phyloP scores from a whole-genome alignment of 345 rosid genomes.

The Schrenkiella parvula region DNA sequence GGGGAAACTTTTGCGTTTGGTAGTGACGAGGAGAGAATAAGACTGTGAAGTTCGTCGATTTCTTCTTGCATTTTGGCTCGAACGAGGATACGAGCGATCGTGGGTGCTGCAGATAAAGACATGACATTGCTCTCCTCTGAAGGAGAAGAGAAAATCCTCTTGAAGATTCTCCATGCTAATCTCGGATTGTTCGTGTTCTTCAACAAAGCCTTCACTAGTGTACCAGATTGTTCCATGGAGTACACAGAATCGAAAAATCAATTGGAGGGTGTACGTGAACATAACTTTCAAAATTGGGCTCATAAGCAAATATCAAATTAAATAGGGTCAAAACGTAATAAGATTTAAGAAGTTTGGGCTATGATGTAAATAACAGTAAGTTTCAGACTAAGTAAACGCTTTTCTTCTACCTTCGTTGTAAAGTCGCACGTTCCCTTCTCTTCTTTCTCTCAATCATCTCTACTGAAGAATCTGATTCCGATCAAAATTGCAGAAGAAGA shows the following conservation, averaged over 20 bases:
- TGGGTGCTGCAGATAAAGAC: slow-evolving; percentile 41
- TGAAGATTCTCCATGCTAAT: slow-evolving; percentile 83
- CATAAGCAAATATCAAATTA: not conserved
- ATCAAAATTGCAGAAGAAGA: slow-evolving; percentile 28
- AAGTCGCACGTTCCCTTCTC: slow-evolving; percentile 16
- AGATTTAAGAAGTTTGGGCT: not conserved
- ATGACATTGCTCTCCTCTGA: slow-evolving; percentile 18
- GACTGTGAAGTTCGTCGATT: slow-evolving; percentile 59
- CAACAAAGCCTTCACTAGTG: slow-evolving; percentile 55
- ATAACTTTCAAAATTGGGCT: not conserved
- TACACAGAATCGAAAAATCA: not conserved
- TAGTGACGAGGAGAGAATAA: slow-evolving; percentile 41
- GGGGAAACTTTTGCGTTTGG: slow-evolving; percentile 29
- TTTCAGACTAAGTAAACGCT: slow-evolving; percentile 10
- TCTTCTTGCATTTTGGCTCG: slow-evolving; percentile 58
- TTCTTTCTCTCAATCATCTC: slow-evolving; percentile 19
- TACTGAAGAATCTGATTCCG: slow-evolving; percentile 31
- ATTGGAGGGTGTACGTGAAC: not conserved
- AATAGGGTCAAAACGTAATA: not conserved
- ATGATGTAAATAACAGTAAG: not conserved
- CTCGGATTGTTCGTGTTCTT: slow-evolving; percentile 63
- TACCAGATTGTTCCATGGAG: slow-evolving; percentile 51
- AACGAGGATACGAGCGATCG: slow-evolving; percentile 61
- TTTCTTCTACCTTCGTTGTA: not conserved
- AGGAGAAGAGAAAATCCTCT: slow-evolving; percentile 57